Evolutionary conservation across 495 filamentous ascomycete species (phyloP).

Genomic region (Penicillium mononematosum): DNA sequence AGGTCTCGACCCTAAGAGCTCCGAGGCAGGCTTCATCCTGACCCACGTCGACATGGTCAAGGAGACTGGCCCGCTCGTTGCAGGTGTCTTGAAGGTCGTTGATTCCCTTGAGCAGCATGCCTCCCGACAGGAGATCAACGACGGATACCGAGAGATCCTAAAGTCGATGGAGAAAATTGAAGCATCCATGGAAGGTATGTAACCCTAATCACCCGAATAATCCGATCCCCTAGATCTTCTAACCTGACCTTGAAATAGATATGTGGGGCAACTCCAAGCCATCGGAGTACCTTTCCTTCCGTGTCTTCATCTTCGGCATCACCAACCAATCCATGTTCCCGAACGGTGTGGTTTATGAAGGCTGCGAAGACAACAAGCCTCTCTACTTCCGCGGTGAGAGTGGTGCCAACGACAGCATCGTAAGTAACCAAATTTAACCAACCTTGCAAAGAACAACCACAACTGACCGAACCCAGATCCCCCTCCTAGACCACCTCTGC

Average conservation of each 20-base stretch:
- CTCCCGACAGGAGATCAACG: slow-evolving; percentile 58
- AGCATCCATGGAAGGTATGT: slow-evolving; percentile 70
- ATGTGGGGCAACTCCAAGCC: slow-evolving; percentile 89
- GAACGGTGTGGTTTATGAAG: slow-evolving; percentile 82
- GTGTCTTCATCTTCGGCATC: slow-evolving; percentile 94
- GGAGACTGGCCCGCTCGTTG: slow-evolving; percentile 68
- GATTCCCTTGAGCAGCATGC: slow-evolving; percentile 51
- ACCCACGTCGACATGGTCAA: slow-evolving; percentile 84
- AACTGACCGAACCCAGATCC: slow-evolving; percentile 49
- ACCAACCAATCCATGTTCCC: slow-evolving; percentile 90
- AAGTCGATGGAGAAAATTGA: slow-evolving; percentile 68
- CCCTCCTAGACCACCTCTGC: slow-evolving; percentile 79
- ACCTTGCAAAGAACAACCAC: slow-evolving; percentile 3
- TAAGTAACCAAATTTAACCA: slow-evolving; percentile 29
- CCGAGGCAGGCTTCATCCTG: slow-evolving; percentile 86
- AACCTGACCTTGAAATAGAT: slow-evolving; percentile 37
- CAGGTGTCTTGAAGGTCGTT: slow-evolving; percentile 63
- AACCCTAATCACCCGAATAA: background rate
- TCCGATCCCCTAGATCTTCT: background rate
- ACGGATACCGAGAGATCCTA: slow-evolving; percentile 60
- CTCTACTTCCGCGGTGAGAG: slow-evolving; percentile 80
- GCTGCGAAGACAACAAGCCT: slow-evolving; percentile 65
- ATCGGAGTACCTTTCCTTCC: slow-evolving; percentile 73
- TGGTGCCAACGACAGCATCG: slow-evolving; percentile 85
- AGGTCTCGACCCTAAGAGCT: slow-evolving; percentile 79